Evolutionary conservation across 768 basidiomycete species (phyloP), one percentile per base, ranked within the genome.

Genomic region (Pulveroboletus sp.): DNA sequence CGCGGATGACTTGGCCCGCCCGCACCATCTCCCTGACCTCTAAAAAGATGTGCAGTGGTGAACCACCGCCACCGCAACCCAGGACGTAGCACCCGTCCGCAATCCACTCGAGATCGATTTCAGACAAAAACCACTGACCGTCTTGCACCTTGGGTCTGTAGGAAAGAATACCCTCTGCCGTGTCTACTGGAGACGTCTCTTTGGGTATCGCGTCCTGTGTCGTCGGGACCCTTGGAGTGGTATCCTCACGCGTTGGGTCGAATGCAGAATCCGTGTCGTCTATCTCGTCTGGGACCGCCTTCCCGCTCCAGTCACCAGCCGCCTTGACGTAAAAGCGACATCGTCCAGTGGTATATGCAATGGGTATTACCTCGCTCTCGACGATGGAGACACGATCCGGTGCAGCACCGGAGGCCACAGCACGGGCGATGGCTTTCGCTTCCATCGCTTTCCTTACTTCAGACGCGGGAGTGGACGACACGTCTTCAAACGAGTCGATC

Each of bases 31-130:
- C 77, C 32, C 80, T 69, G 8, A 74, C 65, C 55, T 74, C 74
- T 4, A 83, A 61, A 56, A 74, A 82, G 2, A 70, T 62, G 16
- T 77, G 74, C 51, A 80, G 74, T 0, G 84, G 78, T 3, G 76
- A 74, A 7, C 83, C 84, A 3, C 84, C 84, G 24, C 84, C 84
- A 3, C 84, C 83, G 16, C 75, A 78, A 0, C 83, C 84, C 2
- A 85, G 69, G 34, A 85, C 70, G 34, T 79, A 80, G 44, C 82
- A 82, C 25, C 84, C 84, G 45, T 80, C 78, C 21, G 80, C 74
- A 39, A 85, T 78, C 70, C 79, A 85, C 46, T 80, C 78, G 20
- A 78, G 60, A 53, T 79, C 76, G 2, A 69, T 64, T 56, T 79
- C 76, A 13, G 71, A 72, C 6, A 79, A 42, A 32, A 69, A 57